Base-by-base conservation (phyloP, 352 stramenopile species). In the Plasmopara muralis region DNA sequence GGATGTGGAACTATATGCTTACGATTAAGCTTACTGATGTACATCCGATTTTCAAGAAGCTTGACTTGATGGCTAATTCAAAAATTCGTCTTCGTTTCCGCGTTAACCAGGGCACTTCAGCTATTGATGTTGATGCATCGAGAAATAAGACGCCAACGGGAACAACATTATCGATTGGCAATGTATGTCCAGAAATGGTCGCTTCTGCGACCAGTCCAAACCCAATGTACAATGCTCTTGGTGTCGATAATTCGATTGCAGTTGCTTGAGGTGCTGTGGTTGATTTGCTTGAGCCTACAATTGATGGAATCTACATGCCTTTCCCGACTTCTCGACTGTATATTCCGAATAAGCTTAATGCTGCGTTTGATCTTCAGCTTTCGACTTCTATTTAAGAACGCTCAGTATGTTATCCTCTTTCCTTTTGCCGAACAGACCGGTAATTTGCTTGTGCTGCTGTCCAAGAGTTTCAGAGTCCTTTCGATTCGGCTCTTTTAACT, bases 121-220 rank as follows among this genome's bases (percentile, higher is more conserved):
- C 38, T 43, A 28, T 43, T 43, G 38, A 2, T 25, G n/a, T 43
- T 1, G 38, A 25, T 43, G n/a, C 14, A 12, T 43, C n/a, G 13
- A 25, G 20, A 28, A 18, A 18, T 25, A 25, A 28, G 38, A 28
- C 38, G 13, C 38, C 28, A 18, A 43, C 20, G 5, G 18, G 38
- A 5, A 28, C 38, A 28, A 25, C 38, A 28, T n/a, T 43, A 20
- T 15, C 14, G 6, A 28, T 28, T 25, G 38, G 38, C 8, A 43
- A 48, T 48, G 28, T 38, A 6, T 48, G 43, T 38, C 25, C 43
- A 5, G 43, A 20, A 0, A 47, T 47, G 41, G 20, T 16, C 20
- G 20, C 20, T 20, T 35, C 25, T 35, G 29, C 41, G 18, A 34
- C 10, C 10, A 29, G 4, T 34, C 31, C 31, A 12, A 47, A 47